These are phyloP conservation scores for Malus sylvestris DNA, from an alignment of 306 rosid genomes.

Conservation along the genomic window DNA sequence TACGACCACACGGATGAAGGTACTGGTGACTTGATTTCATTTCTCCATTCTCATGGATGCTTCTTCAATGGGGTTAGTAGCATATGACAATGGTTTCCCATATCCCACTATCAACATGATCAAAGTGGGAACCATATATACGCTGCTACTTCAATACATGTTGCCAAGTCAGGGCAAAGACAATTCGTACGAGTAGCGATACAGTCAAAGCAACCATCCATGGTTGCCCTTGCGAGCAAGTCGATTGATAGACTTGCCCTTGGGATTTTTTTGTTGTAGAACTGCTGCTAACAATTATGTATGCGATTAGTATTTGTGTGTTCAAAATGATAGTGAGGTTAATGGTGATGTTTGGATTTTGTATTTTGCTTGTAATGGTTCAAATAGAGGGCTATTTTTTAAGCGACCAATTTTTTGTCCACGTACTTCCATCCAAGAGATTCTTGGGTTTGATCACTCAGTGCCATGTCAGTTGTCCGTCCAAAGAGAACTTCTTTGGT, in stretches of 20 bases:
- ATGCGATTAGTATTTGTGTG: not conserved
- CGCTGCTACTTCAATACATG: not conserved
- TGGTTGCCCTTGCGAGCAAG: constrained; percentile 17
- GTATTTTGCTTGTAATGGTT: not conserved
- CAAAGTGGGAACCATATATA: not conserved
- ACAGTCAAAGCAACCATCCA: constrained; percentile 6
- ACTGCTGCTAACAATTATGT: constrained; percentile 16
- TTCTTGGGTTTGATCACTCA: too few relatives aligned
- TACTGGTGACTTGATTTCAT: not conserved
- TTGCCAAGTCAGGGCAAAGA: constrained; percentile 13
- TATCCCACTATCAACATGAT: not conserved
- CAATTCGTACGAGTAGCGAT: not conserved
- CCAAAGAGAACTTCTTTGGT: too few relatives aligned
- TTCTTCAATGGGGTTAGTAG: not conserved
- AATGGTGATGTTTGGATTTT: not conserved
- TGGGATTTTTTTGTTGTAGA: constrained; percentile 17
- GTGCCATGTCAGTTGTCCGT: not conserved
- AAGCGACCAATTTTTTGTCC: not conserved
- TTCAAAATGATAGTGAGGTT: not conserved
- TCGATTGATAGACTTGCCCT: not conserved
- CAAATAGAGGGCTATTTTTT: not conserved
- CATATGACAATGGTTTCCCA: not conserved
- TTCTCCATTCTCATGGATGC: not conserved
- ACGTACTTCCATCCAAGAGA: not conserved
- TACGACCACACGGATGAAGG: constrained; percentile 29